Evolutionary conservation across 345 rosid species (phyloP).

Genomic region (Combretum micranthum): DNA sequence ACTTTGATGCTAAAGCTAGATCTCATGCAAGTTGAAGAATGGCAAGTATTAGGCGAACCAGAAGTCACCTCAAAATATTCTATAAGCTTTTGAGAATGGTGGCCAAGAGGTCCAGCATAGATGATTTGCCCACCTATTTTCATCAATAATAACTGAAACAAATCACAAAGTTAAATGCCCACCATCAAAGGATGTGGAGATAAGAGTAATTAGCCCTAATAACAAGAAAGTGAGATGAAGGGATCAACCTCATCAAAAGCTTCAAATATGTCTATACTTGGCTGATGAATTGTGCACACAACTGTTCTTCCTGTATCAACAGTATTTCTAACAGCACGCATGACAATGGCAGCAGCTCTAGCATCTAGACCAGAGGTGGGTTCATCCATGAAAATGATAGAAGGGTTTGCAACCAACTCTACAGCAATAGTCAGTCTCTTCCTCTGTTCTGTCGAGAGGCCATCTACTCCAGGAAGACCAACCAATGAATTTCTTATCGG

Average conservation of each 20-base stretch:
- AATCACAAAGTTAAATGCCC: conserved; percentile 6
- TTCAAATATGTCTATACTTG: too few species aligned
- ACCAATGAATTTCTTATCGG: conserved; percentile 63
- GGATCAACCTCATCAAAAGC: too few species aligned
- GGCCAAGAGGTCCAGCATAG: conserved; percentile 75
- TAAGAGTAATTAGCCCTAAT: neutral
- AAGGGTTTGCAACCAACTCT: too few species aligned
- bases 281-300: too few species aligned
- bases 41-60: neutral
- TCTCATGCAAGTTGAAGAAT: neutral
- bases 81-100: conserved; percentile 64
- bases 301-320: too few species aligned
- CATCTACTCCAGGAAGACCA: conserved; percentile 86
- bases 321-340: too few species aligned
- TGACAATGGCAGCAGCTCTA: too few species aligned
- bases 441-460: conserved; percentile 92
- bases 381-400: too few species aligned
- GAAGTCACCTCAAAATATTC: conserved; percentile 74
- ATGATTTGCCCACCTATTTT: conserved; percentile 93
- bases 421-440: too few species aligned
- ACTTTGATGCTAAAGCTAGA: neutral
- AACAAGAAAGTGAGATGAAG: neutral
- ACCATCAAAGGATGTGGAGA: neutral
- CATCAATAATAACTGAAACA: conserved; percentile 66
- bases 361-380: too few species aligned